These are phyloP conservation scores for Mortierella sp. DNA, from an alignment of 371 early-diverging fungal species.

Conservation along the genomic window DNA sequence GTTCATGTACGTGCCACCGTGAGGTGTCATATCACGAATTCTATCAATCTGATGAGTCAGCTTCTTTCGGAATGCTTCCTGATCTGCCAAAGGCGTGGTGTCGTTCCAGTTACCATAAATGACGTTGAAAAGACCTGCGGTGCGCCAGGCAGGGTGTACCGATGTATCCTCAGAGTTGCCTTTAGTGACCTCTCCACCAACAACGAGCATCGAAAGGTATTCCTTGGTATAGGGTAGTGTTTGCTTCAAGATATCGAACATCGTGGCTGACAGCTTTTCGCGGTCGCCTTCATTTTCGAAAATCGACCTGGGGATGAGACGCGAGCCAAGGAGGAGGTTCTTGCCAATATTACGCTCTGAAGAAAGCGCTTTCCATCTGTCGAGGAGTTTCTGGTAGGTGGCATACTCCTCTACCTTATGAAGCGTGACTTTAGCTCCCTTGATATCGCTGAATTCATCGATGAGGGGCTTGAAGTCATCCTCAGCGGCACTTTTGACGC, in stretches of 20 bases:
- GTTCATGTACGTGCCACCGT: conserved; percentile 47
- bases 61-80: not conserved
- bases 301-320: not conserved
- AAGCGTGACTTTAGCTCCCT: not conserved
- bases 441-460: not conserved
- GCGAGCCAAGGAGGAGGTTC: not conserved
- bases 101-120: conserved; percentile 20
- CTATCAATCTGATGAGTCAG: conserved; percentile 5
- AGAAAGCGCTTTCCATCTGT: not conserved
- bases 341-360: not conserved
- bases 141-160: conserved; percentile 43
- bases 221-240: not conserved
- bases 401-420: not conserved
- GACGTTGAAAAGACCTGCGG: conserved; percentile 37
- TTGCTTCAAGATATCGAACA: not conserved
- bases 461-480: not conserved
- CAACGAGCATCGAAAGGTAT: not conserved
- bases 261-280: not conserved
- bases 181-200: conserved; percentile 3
- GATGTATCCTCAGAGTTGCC: conserved; percentile 12
- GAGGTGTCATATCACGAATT: conserved; percentile 20
- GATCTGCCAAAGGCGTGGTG: conserved; percentile 10
- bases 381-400: not conserved
- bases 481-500: not conserved
- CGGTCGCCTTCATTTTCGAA: not conserved